Base-by-base conservation (phyloP, 352 stramenopile genomes). In the Phytophthora hibernalis region DNA sequence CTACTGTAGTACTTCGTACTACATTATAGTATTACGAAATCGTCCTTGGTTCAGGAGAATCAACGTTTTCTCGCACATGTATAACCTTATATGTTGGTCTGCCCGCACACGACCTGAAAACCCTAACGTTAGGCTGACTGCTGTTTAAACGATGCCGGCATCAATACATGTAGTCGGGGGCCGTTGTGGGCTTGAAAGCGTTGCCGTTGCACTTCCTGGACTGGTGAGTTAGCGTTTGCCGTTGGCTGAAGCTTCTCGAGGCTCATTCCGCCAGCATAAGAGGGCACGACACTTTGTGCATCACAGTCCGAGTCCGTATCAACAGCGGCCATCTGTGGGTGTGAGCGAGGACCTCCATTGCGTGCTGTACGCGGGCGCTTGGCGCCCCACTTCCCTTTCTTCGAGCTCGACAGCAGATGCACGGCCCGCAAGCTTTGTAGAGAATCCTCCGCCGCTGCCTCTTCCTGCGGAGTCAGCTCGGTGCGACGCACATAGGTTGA, bases 401-500 rank as follows among this genome's bases (percentile, higher is more conserved):
- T 59, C 31, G 45, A 42, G 37, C 69, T 68, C 10, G 61, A 65
- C 42, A 70, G 47, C 55, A 82, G 65, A 45, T 80, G 80, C 50
- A 58, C 62, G 30, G 68, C 50, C 63, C 87, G 74, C 18, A 90
- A 47, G 12, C 64, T 65, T 33, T 56, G 68, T 11, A 91, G 59
- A 33, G 61, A 54, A n/a, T 77, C 78, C 45, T 91, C 78, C 0
- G 76, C 58, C 20, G 65, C 67, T 4, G 18, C 26, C 37, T 76
- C 74, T 53, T 87, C 78, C 21, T 72, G 28, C 9, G 54, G n/a
- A 3, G 67, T 73, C 28, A 83, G 65, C 28, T 77, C 61, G 26
- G 58, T 60, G 30, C 72, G 71, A 13, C 70, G 80, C 57, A 87
- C 76, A 40, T 87, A 93, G 3, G 82, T 90, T 8, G 81, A 86